A percentile compares a stretch with the other conserved stretches of the same genome.
These are phyloP conservation scores for Dactylellina parvicollis DNA, from an alignment of 2,329 filamentous ascomycete species.

Conservation along the genomic window DNA sequence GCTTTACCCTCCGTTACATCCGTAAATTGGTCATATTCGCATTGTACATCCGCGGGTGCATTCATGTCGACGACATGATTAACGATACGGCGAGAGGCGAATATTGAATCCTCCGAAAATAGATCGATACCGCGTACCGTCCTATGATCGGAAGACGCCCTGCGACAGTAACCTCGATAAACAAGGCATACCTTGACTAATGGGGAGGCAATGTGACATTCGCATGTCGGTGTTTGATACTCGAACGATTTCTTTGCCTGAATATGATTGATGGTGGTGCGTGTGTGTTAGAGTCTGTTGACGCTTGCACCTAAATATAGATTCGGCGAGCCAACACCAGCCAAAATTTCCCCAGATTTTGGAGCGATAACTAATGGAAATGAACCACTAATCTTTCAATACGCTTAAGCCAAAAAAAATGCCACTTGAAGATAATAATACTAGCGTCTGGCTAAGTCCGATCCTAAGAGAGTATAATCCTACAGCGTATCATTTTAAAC, in stretches of 20 bases:
- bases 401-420: neutral
- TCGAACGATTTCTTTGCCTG: neutral
- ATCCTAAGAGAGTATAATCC: no score
- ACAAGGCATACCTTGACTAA: constrained; percentile 5
- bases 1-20: constrained; percentile 18
- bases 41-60: neutral
- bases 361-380: neutral
- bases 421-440: no score
- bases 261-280: constrained; percentile 4
- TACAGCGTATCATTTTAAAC: no score
- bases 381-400: neutral
- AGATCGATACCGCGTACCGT: constrained; percentile 13
- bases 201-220: constrained; percentile 44
- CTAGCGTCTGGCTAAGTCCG: no score
- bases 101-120: constrained; percentile 28
- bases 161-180: constrained; percentile 7
- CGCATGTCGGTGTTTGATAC: constrained; percentile 15
- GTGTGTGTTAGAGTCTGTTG: constrained; percentile 45
- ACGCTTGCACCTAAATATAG: constrained; percentile 51
- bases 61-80: neutral
- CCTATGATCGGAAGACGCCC: constrained; percentile 30
- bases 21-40: constrained; percentile 29
- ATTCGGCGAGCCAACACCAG: constrained; percentile 1
- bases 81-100: neutral
- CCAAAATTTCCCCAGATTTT: neutral